Evolutionary conservation across 306 rosid genomes (phyloP).

Genomic region (Castanea sativa): DNA sequence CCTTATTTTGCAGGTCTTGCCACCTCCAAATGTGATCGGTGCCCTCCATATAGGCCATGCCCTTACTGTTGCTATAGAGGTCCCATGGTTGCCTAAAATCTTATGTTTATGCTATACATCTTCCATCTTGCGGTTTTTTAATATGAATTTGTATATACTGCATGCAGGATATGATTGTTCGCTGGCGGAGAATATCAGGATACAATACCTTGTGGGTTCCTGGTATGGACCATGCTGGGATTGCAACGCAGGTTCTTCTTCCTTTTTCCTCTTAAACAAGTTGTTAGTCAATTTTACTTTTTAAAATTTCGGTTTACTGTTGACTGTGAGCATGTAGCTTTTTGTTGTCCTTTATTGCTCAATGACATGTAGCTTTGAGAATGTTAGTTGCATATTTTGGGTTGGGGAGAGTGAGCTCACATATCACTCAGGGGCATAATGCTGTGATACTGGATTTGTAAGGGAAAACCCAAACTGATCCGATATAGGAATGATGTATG

Average conservation of each 20-base stretch:
- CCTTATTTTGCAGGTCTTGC: conserved; percentile 65
- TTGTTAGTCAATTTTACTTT: conserved; percentile 2
- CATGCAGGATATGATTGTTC: conserved; percentile 84
- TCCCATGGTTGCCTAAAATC: conserved; percentile 13
- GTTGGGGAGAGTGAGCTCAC: neutral
- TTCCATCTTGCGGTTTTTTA: conserved; percentile 1
- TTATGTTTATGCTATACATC: neutral
- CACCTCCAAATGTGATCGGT: conserved; percentile 96
- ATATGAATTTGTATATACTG: conserved; percentile 17
- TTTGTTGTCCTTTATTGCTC: neutral
- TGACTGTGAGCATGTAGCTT: neutral
- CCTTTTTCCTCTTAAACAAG: conserved; percentile 2
- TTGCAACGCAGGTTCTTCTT: conserved; percentile 87
- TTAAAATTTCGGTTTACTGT: neutral
- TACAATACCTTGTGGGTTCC: conserved; percentile 97
- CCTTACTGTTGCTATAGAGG: conserved; percentile 94
- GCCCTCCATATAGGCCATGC: conserved; percentile 98
- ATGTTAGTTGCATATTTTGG: neutral
- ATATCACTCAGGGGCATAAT: neutral
- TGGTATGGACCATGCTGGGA: conserved; percentile 97
- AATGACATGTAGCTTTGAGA: neutral
- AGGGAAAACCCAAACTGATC: too few relatives aligned
- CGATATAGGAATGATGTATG: too few relatives aligned
- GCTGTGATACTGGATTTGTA: neutral
- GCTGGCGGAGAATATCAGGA: conserved; percentile 95